Evolutionary conservation across 306 rosid species (phyloP).

Genomic region (Senna siamea): DNA sequence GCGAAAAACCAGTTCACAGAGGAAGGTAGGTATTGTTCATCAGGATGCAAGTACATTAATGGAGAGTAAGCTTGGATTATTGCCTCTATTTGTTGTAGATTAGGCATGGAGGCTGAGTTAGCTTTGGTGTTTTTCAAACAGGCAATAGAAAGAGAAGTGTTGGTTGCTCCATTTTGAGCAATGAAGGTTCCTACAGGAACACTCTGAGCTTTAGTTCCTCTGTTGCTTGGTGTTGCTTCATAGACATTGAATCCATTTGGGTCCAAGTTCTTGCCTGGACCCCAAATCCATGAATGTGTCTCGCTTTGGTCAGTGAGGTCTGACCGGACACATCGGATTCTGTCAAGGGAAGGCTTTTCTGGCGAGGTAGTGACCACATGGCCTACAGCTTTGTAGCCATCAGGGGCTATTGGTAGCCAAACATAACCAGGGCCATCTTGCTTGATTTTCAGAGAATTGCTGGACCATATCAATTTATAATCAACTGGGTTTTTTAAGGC

Average conservation of each 20-base stretch:
- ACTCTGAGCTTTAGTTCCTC: constrained; percentile 54
- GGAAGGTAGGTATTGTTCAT: constrained; percentile 67
- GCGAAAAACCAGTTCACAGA: constrained; percentile 73
- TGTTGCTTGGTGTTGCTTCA: constrained; percentile 56
- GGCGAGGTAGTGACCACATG: constrained; percentile 58
- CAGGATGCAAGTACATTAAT: constrained; percentile 56
- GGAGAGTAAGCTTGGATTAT: constrained; percentile 63
- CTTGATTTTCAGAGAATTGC: constrained; percentile 43
- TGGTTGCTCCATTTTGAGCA: constrained; percentile 42
- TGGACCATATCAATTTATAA: constrained; percentile 70
- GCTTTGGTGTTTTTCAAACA: constrained; percentile 67
- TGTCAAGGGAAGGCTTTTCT: constrained; percentile 63
- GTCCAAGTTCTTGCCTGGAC: constrained; percentile 28
- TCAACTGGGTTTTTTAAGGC: constrained; percentile 56
- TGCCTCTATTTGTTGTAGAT: constrained; percentile 53
- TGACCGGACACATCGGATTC: constrained; percentile 58
- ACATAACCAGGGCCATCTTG: constrained; percentile 58
- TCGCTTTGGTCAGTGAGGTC: constrained; percentile 71
- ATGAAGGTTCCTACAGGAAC: constrained; percentile 65
- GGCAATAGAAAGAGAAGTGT: constrained; percentile 36
- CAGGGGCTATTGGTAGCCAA: constrained; percentile 72
- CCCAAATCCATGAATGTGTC: constrained; percentile 65
- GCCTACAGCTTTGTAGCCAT: constrained; percentile 75
- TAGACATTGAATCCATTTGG: constrained; percentile 51
- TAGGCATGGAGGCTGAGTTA: constrained; percentile 55